These are phyloP conservation scores for bread wheat (Triticum aestivum) DNA, from an alignment of 176 grass and related monocot species.

Conservation along the genomic window IWGSC_CS_RefSeq_v2.1 NC_057799.1:596216804-596217303, in stretches of 20 bases:
- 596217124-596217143: slow-evolving; percentile 86
- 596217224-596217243: background rate
- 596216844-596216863: slow-evolving; percentile 32
- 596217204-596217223: background rate
- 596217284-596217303: slow-evolving; percentile 87
- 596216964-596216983: background rate
- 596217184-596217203: background rate
- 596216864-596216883: slow-evolving; percentile 44
- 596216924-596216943: slow-evolving; percentile 53
- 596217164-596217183: background rate
- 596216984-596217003: no score
- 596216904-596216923: slow-evolving; percentile 78
- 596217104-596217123: slow-evolving; percentile 65
- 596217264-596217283: slow-evolving; percentile 93
- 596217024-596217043: no score
- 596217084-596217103: slow-evolving; percentile 53
- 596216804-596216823: background rate
- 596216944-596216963: slow-evolving; percentile 84
- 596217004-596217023: no score
- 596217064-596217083: no score
- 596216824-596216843: slow-evolving; percentile 28
- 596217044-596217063: no score
- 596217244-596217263: background rate
- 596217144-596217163: slow-evolving; percentile 40
- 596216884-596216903: slow-evolving; percentile 45